Base-by-base conservation (phyloP, 192 early-diverging fungal genomes). In the Coemansia sp. region DNA sequence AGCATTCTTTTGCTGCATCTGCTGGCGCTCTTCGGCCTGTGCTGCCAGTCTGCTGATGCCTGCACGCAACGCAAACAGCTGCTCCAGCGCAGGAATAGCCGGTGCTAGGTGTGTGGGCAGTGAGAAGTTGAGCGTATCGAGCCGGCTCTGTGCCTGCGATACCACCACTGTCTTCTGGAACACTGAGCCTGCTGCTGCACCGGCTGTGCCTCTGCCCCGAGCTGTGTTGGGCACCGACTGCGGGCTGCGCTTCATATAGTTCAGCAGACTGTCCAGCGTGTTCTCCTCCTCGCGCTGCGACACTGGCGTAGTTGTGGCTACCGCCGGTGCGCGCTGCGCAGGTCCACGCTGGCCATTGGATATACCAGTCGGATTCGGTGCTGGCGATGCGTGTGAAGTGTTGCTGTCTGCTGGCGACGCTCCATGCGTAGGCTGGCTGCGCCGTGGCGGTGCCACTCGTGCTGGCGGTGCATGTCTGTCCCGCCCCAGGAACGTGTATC, bases 401-500 rank as follows among this genome's bases (percentile, higher is more conserved):
- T 52, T 64, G 61, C 72, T 67, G 56, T 49, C 39, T 39, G 63
- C 24, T 22, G 58, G 67, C 53, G 59, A 62, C 23, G 45, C 29
- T 21, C 11, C 29, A 14, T 56, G 55, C 3, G 51, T 22, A 6
- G 58, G 27, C 17, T 51, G 66, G 29, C 22, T 3, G 29, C 49
- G 25, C 41, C 38, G 4, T 35, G 41, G 49, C 22, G 45, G 55
- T 63, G 51, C 48, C 38, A 35, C 32, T 35, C 37, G 62, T 21
- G 23, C 17, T 27, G 55, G 24, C 7, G 11, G 50, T 11, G 56
- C 56, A 19, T 58, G 57, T 43, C 63, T 74, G 48, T 74, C 62
- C 10, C 56, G 65, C 10, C 65, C 72, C 3, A 81, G 66, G 47
- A 81, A 81, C 29, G 78, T 72, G 63, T 73, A 75, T n/a, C 78